Conservation (phyloP, 139 green algal genomes). For the Coccomyxa sp. region DNA sequence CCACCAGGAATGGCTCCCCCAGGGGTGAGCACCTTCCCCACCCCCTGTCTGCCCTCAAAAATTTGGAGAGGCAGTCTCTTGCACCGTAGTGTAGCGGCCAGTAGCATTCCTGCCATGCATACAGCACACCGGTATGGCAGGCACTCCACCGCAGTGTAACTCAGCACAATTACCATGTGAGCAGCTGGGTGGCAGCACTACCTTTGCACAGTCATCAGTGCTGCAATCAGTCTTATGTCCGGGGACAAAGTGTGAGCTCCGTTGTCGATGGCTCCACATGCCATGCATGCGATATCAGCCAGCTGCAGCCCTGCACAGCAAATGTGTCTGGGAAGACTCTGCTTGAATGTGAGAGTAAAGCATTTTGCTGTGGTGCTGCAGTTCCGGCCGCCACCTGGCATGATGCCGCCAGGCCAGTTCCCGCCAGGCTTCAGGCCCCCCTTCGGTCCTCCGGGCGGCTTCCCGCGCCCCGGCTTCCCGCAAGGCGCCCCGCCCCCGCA, state of each 20-base stretch:
- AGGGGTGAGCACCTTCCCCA: not conserved
- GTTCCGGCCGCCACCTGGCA: not conserved
- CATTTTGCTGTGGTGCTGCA: not conserved
- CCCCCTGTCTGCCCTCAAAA: too few species aligned
- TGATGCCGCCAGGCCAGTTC: conserved; percentile 5
- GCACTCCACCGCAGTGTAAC: too few species aligned
- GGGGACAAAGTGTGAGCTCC: not conserved
- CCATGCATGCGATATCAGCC: not conserved
- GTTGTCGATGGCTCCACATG: not conserved
- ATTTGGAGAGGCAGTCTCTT: too few species aligned
- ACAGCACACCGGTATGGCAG: not conserved
- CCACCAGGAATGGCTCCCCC: not conserved
- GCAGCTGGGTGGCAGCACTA: not conserved
- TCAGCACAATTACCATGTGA: too few species aligned
- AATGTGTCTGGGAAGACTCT: not conserved
- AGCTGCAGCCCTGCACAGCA: too few species aligned
- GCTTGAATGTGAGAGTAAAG: not conserved
- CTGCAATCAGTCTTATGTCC: not conserved
- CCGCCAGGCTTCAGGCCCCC: not conserved
- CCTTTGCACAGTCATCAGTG: not conserved
- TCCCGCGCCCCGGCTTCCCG: not conserved
- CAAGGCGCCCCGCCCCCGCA: not conserved
- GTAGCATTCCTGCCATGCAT: not conserved
- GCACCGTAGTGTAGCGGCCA: not conserved
- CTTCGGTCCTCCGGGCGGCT: not conserved